A percentile compares a stretch with the other conserved stretches of the same genome.
These are phyloP conservation scores for Yamagishiella unicocca DNA, from an alignment of 139 green algal species.

Conservation along the genomic window DNA sequence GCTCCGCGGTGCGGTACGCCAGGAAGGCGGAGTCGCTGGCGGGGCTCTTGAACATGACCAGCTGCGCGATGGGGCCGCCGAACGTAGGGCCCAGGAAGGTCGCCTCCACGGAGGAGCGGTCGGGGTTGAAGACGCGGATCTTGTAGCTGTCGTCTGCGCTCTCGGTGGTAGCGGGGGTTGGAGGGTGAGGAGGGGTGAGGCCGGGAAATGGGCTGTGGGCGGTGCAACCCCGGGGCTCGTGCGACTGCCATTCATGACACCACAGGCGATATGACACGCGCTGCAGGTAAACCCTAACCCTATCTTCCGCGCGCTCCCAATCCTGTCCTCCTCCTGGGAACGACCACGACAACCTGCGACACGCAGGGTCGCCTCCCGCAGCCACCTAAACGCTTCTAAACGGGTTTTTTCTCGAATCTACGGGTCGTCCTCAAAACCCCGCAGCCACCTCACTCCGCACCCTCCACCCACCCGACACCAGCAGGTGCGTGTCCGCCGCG, in stretches of 20 bases:
- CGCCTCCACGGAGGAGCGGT: conserved; percentile 43
- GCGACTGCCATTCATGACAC: no score
- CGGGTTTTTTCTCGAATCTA: no score
- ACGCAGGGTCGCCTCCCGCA: no score
- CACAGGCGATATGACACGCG: no score
- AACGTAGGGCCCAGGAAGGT: conserved; percentile 79
- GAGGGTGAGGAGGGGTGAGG: neutral
- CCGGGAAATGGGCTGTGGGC: neutral
- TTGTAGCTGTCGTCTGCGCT: conserved; percentile 75
- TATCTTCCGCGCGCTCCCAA: no score
- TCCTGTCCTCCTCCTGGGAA: no score
- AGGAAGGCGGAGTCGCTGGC: conserved; percentile 55
- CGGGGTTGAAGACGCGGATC: conserved; percentile 71
- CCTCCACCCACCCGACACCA: conserved; percentile 66
- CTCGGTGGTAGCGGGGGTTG: neutral
- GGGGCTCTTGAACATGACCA: conserved; percentile 67
- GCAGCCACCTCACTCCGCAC: neutral
- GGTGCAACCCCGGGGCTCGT: no score
- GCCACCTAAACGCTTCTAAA: no score
- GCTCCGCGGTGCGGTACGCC: conserved; percentile 70
- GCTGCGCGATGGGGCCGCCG: conserved; percentile 64
- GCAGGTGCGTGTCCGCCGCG: conserved; percentile 72
- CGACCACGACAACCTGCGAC: no score
- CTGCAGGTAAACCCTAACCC: no score
- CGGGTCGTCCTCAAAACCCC: no score